Percentiles rank a stretch among this genome's conserved stretches.
These are phyloP conservation scores for Tinospora cordifolia DNA, from an alignment of 164 flowering plant genomes.

Conservation along the genomic window DNA sequence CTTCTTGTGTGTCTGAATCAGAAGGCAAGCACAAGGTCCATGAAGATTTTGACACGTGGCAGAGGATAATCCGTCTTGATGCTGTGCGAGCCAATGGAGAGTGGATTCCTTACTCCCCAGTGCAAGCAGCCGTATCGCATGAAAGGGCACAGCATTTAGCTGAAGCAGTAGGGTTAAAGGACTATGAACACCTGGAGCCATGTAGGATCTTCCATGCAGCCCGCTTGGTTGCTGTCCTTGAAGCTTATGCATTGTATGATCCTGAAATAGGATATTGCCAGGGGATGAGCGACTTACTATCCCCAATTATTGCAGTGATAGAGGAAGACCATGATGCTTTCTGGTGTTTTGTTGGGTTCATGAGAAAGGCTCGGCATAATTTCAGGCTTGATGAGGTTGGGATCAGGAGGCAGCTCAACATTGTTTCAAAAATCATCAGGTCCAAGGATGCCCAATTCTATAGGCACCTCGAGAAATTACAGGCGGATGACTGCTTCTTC, in stretches of 20 bases:
- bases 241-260: slow-evolving; percentile 88
- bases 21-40: slow-evolving; percentile 22
- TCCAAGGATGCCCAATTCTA: slow-evolving; percentile 80
- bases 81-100: slow-evolving; percentile 83
- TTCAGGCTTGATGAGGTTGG: slow-evolving; percentile 91
- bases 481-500: slow-evolving; percentile 91
- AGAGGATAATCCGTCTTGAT: slow-evolving; percentile 86
- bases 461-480: slow-evolving; percentile 75
- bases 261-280: slow-evolving; percentile 95
- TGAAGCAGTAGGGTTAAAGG: slow-evolving; percentile 70
- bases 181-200: slow-evolving; percentile 79
- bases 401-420: slow-evolving; percentile 70
- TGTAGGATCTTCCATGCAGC: slow-evolving; percentile 75
- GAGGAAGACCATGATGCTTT: slow-evolving; percentile 85
- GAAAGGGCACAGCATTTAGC: slow-evolving; percentile 57
- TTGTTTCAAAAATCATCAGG: slow-evolving; percentile 79
- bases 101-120: slow-evolving; percentile 53
- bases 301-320: slow-evolving; percentile 79
- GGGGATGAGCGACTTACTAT: slow-evolving; percentile 94
- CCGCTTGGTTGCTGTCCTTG: slow-evolving; percentile 86
- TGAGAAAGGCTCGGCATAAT: slow-evolving; percentile 91
- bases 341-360: slow-evolving; percentile 95
- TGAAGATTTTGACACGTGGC: slow-evolving; percentile 90
- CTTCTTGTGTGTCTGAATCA: slow-evolving; percentile 24
- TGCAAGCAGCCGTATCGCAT: slow-evolving; percentile 62